Evolutionary conservation across 495 filamentous ascomycete species (phyloP), one percentile per base, ranked within the genome.

Genomic region (Penicillium turbatum): DNA sequence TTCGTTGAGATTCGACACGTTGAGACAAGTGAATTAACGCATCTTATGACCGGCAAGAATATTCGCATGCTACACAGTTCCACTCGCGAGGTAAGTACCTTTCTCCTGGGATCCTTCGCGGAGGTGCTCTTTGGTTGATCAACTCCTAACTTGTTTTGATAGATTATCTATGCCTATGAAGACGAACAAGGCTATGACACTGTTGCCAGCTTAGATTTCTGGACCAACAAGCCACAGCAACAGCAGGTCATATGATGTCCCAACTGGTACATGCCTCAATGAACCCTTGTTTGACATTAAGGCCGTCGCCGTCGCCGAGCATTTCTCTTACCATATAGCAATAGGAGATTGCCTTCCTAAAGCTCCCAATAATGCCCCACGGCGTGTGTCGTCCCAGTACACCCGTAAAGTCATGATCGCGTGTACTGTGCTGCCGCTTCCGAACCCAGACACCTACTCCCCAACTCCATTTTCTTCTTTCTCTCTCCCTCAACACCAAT

Each of bases 131-230:
- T 13, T 45, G 10, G 27, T 8, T 45, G 24, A 19, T 26, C 41
- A 51, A 54, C 36, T 54, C 26, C 63, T 68, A 26, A 57, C 41
- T 11, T 41, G 6, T 35, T 38, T 36, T 17, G 17, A 13, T 60
- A 95, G 91, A 95, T 95, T 53, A 73, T 95, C 24, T 97, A 96
- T 70, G 95, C 95, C 51, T 97, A 97, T 66, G 95, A 97, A 72
- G 93, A 97, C 63, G 95, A 99, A 65, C 70, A 69, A 42, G 92
- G 93, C 38, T 87, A 95, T 63, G 95, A 99, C 66, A 85, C 97
- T 39, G 86, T 99, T 50, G 90, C 90, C 54, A 90, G 89, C 51
- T 83, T 99, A 67, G 95, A 99, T 72, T 99, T 99, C 75, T 98
- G 93, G 93, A 51, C 49, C 19, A 88, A 81, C 70, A 81, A 77